Evolutionary conservation across 495 filamentous ascomycete genomes (phyloP).

Genomic region (Evernia prunastri): DNA sequence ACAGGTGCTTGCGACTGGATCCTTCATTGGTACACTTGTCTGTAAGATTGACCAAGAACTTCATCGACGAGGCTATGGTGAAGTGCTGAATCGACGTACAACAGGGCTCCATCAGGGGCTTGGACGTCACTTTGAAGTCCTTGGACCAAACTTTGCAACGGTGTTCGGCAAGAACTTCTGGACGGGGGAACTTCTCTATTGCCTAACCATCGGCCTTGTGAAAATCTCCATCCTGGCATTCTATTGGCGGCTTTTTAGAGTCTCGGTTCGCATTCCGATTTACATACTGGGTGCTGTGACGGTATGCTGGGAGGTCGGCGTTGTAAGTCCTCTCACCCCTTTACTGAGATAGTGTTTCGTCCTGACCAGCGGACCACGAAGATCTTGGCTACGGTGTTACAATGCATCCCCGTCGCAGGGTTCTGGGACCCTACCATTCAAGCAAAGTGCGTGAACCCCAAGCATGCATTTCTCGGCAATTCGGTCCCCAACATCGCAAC

Average conservation of each 20-base stretch:
- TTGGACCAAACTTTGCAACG: constrained; percentile 1
- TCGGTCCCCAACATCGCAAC: constrained; percentile 38
- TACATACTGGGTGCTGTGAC: constrained; percentile 13
- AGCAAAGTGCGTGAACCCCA: constrained; percentile 11
- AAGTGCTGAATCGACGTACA: not conserved
- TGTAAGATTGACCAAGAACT: not conserved
- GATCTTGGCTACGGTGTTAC: constrained; percentile 11
- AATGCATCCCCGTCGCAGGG: constrained; percentile 8
- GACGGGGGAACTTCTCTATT: constrained; percentile 22
- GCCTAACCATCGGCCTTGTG: constrained; percentile 11
- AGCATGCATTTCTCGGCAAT: constrained; percentile 8
- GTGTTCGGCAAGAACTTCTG: constrained; percentile 20
- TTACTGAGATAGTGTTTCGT: not conserved
- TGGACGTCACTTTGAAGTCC: constrained; percentile 17
- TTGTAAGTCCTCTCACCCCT: constrained; percentile 3
- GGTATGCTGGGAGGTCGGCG: constrained; percentile 12
- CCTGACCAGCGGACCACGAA: not conserved
- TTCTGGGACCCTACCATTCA: not conserved
- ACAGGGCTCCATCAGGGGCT: constrained; percentile 18
- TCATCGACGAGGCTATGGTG: not conserved
- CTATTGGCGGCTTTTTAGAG: constrained; percentile 24
- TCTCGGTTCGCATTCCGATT: constrained; percentile 4
- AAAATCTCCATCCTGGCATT: constrained; percentile 27
- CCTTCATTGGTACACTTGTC: not conserved
- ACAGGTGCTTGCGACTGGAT: not conserved